Conservation (phyloP, 75 land plant species). For the Cupressus sempervirens region DNA sequence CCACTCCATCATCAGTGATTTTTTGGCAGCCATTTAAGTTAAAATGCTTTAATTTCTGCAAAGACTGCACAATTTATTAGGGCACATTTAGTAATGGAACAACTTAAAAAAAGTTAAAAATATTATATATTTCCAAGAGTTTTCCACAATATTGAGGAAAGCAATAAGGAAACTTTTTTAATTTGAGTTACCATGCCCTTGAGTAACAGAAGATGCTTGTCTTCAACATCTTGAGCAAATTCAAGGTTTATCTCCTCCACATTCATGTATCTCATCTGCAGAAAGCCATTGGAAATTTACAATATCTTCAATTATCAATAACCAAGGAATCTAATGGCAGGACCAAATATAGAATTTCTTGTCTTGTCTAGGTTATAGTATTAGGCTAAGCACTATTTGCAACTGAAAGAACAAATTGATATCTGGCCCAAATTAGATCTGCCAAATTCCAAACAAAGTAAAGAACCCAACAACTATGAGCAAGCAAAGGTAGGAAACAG, state of each 20-base stretch:
- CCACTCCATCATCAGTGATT: slow-evolving; percentile 69
- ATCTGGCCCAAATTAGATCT: not conserved
- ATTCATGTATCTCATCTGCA: slow-evolving; percentile 59
- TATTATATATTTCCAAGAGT: not conserved
- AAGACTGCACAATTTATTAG: slow-evolving; percentile 19
- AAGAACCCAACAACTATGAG: not conserved
- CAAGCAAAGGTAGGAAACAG: not conserved
- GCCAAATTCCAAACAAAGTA: not conserved
- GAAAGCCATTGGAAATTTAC: not conserved
- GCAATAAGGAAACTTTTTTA: not conserved
- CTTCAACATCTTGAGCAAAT: slow-evolving; percentile 84
- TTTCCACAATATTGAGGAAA: not conserved
- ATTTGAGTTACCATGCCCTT: slow-evolving; percentile 33
- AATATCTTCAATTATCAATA: not conserved
- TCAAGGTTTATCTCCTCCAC: slow-evolving; percentile 76
- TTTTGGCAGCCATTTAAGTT: slow-evolving; percentile 95
- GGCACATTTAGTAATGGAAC: not conserved
- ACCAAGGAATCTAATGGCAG: not conserved
- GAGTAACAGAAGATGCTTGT: slow-evolving; percentile 47
- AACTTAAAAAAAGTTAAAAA: not conserved
- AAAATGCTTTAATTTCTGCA: slow-evolving; percentile 42
- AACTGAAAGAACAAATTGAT: not conserved
- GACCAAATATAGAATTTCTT: not conserved
- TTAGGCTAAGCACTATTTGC: not conserved
- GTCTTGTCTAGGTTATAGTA: not conserved